These are phyloP conservation scores for Tolypocladium cylindrosporum DNA, from an alignment of 2,329 filamentous ascomycete species.

Conservation along the genomic window DNA sequence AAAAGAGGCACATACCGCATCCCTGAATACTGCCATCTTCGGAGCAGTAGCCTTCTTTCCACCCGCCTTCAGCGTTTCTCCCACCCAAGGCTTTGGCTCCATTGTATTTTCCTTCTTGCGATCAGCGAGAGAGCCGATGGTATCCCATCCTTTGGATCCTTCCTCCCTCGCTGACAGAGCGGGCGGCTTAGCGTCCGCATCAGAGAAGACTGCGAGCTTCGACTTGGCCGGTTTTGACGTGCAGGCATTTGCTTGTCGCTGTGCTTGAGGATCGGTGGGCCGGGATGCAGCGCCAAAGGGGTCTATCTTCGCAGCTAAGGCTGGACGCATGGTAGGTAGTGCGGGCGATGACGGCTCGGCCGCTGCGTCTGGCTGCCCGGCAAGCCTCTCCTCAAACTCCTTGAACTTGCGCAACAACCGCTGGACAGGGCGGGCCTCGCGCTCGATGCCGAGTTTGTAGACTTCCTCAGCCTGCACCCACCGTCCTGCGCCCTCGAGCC, in stretches of 20 bases:
- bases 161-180: constrained; percentile 41
- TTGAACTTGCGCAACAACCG: constrained; percentile 80
- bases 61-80: constrained; percentile 79
- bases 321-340: constrained; percentile 71
- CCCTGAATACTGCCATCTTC: constrained; percentile 91
- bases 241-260: constrained; percentile 36
- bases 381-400: constrained; percentile 74
- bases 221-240: constrained; percentile 58
- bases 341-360: constrained; percentile 75
- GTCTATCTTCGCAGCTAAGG: constrained; percentile 75
- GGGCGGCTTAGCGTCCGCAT: constrained; percentile 53
- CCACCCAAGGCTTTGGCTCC: constrained; percentile 82
- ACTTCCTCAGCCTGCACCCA: constrained; percentile 93
- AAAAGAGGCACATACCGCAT: constrained; percentile 58
- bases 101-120: constrained; percentile 89
- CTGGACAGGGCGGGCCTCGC: constrained; percentile 72
- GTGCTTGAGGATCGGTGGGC: constrained; percentile 55
- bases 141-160: constrained; percentile 74
- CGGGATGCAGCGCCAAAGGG: constrained; percentile 58
- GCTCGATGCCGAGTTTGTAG: constrained; percentile 80
- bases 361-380: constrained; percentile 51
- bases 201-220: constrained; percentile 88
- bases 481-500: constrained; percentile 74
- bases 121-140: constrained; percentile 74
- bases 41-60: constrained; percentile 64